phyloP scores from a whole-genome alignment of 2,329 filamentous ascomycete species.

The Pseudogymnoascus sp. region DNA sequence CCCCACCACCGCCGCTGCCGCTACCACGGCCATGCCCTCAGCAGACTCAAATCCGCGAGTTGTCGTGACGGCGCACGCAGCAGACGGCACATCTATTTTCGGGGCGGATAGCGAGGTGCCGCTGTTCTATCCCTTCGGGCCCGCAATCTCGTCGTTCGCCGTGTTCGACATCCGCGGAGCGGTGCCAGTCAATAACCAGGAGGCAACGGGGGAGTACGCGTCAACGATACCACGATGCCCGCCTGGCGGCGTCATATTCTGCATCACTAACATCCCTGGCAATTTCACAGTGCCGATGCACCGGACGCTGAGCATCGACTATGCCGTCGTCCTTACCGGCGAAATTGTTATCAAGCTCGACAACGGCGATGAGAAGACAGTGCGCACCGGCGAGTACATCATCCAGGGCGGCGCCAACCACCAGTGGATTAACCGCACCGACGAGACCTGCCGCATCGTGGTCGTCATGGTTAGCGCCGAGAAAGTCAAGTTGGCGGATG shows the following conservation, averaged over 20 bases:
- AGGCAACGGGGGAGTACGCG: conserved; percentile 11
- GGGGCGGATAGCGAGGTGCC: conserved; percentile 22
- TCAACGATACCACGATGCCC: conserved; percentile 30
- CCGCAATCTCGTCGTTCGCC: conserved; percentile 26
- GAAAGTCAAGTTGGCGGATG: conserved; percentile 33
- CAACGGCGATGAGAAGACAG: conserved; percentile 32
- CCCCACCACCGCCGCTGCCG: neutral
- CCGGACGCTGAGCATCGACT: conserved; percentile 36
- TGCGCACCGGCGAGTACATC: conserved; percentile 34
- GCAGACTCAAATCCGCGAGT: conserved; percentile 21
- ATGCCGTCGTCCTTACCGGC: conserved; percentile 33
- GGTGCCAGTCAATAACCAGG: conserved; percentile 29
- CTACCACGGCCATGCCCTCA: neutral
- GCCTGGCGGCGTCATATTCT: conserved; percentile 31
- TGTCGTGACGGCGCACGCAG: conserved; percentile 27
- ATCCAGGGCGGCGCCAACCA: conserved; percentile 39
- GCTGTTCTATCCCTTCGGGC: conserved; percentile 30
- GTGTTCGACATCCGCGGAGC: conserved; percentile 26
- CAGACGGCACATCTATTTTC: conserved; percentile 30
- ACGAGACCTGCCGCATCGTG: conserved; percentile 33
- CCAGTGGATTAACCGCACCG: conserved; percentile 36
- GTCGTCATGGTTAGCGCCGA: conserved; percentile 36
- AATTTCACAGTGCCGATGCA: conserved; percentile 32
- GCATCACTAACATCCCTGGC: conserved; percentile 18
- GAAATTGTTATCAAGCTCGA: conserved; percentile 35